These are phyloP conservation scores for Ogataea pilisensis DNA, from an alignment of 805 yeast genomes.

Conservation along the genomic window DNA sequence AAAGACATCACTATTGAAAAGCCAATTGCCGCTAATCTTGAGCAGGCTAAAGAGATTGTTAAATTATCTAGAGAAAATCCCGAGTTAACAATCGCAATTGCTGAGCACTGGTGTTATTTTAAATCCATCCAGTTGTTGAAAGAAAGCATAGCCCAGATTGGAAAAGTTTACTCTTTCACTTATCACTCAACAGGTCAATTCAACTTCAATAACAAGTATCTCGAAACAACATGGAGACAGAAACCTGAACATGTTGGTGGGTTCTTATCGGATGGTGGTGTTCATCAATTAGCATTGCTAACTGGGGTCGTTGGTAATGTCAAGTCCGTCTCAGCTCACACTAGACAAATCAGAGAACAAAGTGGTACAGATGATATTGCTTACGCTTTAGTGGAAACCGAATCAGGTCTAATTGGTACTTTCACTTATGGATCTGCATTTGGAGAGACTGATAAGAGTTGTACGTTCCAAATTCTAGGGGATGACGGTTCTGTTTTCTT, in stretches of 20 bases:
- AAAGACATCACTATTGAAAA: constrained; percentile 85
- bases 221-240: constrained; percentile 79
- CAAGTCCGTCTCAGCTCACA: constrained; percentile 65
- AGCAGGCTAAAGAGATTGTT: constrained; percentile 79
- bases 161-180: constrained; percentile 65
- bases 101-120: constrained; percentile 84
- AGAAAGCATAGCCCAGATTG: constrained; percentile 64
- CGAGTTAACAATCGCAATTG: constrained; percentile 61
- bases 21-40: constrained; percentile 84
- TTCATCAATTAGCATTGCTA: constrained; percentile 85
- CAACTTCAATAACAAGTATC: constrained; percentile 54
- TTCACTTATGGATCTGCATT: constrained; percentile 85
- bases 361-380: constrained; percentile 83
- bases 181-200: constrained; percentile 74
- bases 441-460: constrained; percentile 73
- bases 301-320: constrained; percentile 79
- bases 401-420: constrained; percentile 66
- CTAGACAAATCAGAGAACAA: constrained; percentile 69
- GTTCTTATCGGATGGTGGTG: constrained; percentile 91
- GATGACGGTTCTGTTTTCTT: constrained; percentile 68
- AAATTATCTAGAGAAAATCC: constrained; percentile 55
- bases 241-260: constrained; percentile 93
- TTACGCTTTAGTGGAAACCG: constrained; percentile 62
- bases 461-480: constrained; percentile 71
- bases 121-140: constrained; percentile 53